phyloP scores from a whole-genome alignment of 2,329 filamentous ascomycete species.

The Ilyonectria destructans region DNA sequence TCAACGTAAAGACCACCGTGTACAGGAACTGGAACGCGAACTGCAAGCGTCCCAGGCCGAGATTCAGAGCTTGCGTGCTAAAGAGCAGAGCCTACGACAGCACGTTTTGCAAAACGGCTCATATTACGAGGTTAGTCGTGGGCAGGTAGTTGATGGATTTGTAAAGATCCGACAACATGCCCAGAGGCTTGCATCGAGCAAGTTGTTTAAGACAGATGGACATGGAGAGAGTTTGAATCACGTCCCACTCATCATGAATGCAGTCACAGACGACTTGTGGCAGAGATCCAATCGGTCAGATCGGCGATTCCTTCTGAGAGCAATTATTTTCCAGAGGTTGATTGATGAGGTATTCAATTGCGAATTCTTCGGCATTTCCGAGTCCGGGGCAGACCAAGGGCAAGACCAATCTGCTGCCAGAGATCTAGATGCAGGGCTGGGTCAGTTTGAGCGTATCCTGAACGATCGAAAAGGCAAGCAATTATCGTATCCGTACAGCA shows the following conservation, averaged over 20 bases:
- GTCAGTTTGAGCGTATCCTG: slow-evolving; percentile 11
- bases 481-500: too few relatives aligned
- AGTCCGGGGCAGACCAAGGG: neutral
- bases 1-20: neutral
- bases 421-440: neutral
- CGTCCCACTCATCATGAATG: too few relatives aligned
- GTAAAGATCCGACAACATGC: too few relatives aligned
- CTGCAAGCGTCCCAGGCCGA: neutral
- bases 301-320: slow-evolving; percentile 4
- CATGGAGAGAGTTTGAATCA: too few relatives aligned
- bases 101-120: too few relatives aligned
- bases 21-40: neutral
- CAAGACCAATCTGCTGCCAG: neutral
- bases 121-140: too few relatives aligned
- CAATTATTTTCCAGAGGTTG: slow-evolving; percentile 11
- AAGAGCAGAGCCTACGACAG: slow-evolving; percentile 10
- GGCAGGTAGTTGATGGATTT: too few relatives aligned
- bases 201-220: too few relatives aligned
- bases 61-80: slow-evolving; percentile 16
- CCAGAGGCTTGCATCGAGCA: too few relatives aligned
- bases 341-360: neutral
- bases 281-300: neutral
- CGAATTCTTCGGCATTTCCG: slow-evolving; percentile 9
- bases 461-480: neutral
- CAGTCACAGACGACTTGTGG: too few relatives aligned